A percentile compares a stretch with the other conserved stretches of the same genome.
Evolutionary conservation across 352 stramenopile species (phyloP).

Genomic region (Globisporangium middletonii): DNA sequence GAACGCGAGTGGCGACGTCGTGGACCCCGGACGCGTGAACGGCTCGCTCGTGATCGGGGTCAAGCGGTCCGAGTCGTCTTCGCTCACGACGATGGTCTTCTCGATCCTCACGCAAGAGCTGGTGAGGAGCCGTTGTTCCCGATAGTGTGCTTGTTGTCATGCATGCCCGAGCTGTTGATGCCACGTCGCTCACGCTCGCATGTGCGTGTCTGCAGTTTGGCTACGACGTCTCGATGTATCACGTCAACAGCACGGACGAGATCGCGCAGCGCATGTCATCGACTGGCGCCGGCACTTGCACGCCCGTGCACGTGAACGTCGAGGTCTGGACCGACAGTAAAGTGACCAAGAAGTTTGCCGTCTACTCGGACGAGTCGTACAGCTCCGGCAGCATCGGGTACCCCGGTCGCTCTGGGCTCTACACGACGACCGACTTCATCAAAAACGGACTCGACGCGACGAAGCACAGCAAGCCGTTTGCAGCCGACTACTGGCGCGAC

Average conservation of each 20-base stretch:
- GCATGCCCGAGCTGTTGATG: neutral
- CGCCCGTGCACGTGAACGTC: constrained; percentile 1
- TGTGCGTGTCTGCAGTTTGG: constrained; percentile 19
- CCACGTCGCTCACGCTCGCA: too few relatives aligned
- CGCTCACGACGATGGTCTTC: constrained; percentile 30
- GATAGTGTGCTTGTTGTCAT: too few relatives aligned
- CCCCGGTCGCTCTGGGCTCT: constrained; percentile 28
- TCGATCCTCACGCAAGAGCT: constrained; percentile 45
- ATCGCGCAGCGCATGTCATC: constrained; percentile 37
- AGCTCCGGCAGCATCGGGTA: constrained; percentile 34
- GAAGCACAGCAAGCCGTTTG: constrained; percentile 14
- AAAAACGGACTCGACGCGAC: constrained; percentile 1
- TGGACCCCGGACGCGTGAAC: constrained; percentile 26
- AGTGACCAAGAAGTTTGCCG: neutral
- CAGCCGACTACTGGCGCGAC: constrained; percentile 49
- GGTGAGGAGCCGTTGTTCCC: constrained; percentile 10
- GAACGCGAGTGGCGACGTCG: constrained; percentile 14
- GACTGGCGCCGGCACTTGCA: constrained; percentile 7
- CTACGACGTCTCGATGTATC: constrained; percentile 35
- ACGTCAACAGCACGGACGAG: constrained; percentile 5
- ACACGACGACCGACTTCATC: constrained; percentile 32
- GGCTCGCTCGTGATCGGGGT: constrained; percentile 42
- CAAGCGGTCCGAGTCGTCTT: constrained; percentile 29
- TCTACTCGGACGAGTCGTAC: constrained; percentile 30
- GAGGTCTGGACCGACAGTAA: constrained; percentile 3